Evolutionary conservation across 345 rosid species (phyloP), one percentile per base, ranked within the genome.

Genomic region (Acer negundo): DNA sequence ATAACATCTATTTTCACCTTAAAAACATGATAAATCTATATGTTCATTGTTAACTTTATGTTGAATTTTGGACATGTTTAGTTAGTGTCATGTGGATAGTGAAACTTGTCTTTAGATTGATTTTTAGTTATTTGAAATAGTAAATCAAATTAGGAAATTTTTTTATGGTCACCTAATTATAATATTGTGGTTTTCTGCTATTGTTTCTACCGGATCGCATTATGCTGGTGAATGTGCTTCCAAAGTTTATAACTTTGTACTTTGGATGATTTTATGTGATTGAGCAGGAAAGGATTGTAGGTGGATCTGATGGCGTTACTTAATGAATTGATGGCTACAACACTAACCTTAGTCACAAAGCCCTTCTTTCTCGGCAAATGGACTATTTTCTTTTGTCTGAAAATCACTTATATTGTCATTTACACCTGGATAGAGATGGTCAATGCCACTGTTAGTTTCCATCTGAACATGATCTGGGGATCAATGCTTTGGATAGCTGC

Each of bases 381-480:
- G 35, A 73, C 82, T 47, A 75, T 86, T 59, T 0, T 79, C 20
- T 79, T 88, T 79, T 76, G 86, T 49, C 17, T 87, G 77, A 90
- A 65, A 82, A 82, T 87, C 49, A 75, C 84, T 69, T 79, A 86
- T 70, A 46, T 87, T 28, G 80, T 88, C 70, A 58, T 90, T 76
- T 76, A 84, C 59, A 84, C 89, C 0, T 88, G 90, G 87, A 67
- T 80, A 56, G 92, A 90, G 82, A 75, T 95, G 78, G 63, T 88
- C 47, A 81, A 77, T 47, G 84, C 85, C 22, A 82, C 88, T 40
- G 74, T 92, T 72, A 83, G 24, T 65, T 80, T 91, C 78, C 89
- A 88, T 82, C 23, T 89, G 66, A 80, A 76, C 78, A 24, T 90
- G 79, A 70, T 90, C 3, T 76, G 89, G 85, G 87, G 83, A 79